Percentiles rank a stretch among this genome's conserved stretches.
These are phyloP conservation scores for Backusella sp. DNA, from an alignment of 192 early-diverging fungal genomes.

Conservation along the genomic window DNA sequence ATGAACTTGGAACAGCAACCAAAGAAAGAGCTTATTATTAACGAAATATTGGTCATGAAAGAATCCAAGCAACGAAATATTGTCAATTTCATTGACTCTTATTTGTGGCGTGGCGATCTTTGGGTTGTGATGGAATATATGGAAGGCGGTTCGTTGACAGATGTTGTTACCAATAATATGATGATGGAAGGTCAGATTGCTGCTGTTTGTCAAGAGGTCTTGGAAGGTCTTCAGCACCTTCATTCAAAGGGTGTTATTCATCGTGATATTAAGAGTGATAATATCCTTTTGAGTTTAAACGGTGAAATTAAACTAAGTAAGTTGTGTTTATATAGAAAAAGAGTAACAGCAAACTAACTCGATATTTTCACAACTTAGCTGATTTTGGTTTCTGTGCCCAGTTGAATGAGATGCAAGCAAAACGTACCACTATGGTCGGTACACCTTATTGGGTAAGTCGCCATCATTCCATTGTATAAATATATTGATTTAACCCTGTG, in stretches of 20 bases:
- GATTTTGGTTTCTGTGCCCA: constrained; percentile 92
- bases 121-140: constrained; percentile 97
- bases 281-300: constrained; percentile 69
- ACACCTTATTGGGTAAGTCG: constrained; percentile 75
- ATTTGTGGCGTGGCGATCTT: constrained; percentile 75
- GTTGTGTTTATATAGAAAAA: background rate
- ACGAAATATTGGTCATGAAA: constrained; percentile 83
- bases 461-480: background rate
- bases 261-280: constrained; percentile 81
- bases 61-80: constrained; percentile 82
- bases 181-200: constrained; percentile 89
- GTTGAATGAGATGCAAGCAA: constrained; percentile 68
- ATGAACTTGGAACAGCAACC: constrained; percentile 87
- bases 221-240: constrained; percentile 68
- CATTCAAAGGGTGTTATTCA: constrained; percentile 77
- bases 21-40: constrained; percentile 89
- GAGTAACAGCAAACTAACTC: background rate
- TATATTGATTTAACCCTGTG: background rate
- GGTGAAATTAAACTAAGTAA: constrained; percentile 76
- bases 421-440: constrained; percentile 76
- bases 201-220: constrained; percentile 73
- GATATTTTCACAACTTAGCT: constrained; percentile 28
- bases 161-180: constrained; percentile 83
- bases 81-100: constrained; percentile 90
- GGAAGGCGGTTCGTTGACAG: constrained; percentile 90